Percentiles rank a stretch among this genome's conserved stretches.
Conservation (phyloP, 495 filamentous ascomycete genomes). For the Clohesyomyces aquaticus region DNA sequence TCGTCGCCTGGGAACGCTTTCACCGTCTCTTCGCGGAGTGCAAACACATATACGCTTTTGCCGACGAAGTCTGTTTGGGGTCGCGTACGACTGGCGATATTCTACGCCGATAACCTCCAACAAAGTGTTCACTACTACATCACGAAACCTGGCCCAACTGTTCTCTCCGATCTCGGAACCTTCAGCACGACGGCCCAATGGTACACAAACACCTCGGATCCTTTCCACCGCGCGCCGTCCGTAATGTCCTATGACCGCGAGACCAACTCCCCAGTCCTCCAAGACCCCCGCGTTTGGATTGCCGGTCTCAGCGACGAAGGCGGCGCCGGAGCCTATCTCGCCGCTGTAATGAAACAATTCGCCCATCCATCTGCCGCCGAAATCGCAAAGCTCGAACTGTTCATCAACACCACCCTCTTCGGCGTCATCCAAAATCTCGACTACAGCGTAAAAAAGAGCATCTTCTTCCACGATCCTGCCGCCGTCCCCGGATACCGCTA, state of each 20-base stretch:
- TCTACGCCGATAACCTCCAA: constrained; percentile 48
- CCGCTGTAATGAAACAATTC: constrained; percentile 54
- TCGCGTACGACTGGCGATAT: constrained; percentile 49
- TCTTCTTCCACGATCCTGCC: too few relatives aligned
- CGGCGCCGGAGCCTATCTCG: constrained; percentile 51
- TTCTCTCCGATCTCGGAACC: constrained; percentile 45
- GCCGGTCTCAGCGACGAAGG: constrained; percentile 49
- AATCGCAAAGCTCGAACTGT: constrained; percentile 53
- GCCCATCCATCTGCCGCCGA: constrained; percentile 51
- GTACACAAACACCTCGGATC: constrained; percentile 53
- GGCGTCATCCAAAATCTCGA: too few relatives aligned
- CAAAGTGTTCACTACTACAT: constrained; percentile 59
- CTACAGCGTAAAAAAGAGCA: too few relatives aligned
- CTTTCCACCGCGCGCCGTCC: constrained; percentile 55
- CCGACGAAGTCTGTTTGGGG: constrained; percentile 47
- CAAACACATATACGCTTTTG: constrained; percentile 43
- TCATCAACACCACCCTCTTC: constrained; percentile 47
- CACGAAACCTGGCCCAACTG: constrained; percentile 47
- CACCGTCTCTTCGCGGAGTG: too few relatives aligned
- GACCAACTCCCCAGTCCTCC: constrained; percentile 47
- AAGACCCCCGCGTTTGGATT: constrained; percentile 59
- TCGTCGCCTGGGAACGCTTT: too few relatives aligned
- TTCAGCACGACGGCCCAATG: constrained; percentile 52
- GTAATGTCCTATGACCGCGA: constrained; percentile 57
- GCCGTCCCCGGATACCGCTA: too few relatives aligned